Evolutionary conservation across 805 yeast species (phyloP), one percentile per base, ranked within the genome.

Genomic region (Babjeviella inositovora): DNA sequence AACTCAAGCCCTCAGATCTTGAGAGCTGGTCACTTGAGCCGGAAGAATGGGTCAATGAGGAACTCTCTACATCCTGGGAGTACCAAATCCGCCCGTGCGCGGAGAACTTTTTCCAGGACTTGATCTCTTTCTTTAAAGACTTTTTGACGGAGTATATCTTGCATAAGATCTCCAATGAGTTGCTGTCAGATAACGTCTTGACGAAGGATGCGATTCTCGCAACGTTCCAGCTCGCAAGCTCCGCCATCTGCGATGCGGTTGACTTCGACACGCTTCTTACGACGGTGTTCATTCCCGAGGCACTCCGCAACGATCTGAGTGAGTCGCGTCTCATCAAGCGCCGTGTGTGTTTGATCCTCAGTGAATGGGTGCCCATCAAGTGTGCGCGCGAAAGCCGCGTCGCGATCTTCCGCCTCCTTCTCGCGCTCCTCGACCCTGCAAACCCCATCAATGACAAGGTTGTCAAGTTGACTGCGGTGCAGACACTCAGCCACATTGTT

Each of bases 41-140:
- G 0, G 97, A 84, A 42, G 95, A 82, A 43, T 90, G 93, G 81
- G 70, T 79, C 11, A 70, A 72, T 32, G 93, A 82, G 38, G 93
- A 84, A 33, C 50, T 73, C 27, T 62, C 70, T 23, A 53, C 69
- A 5, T 72, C 75, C 39, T 82, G 80, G 71, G 96, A 85, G 39
- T 81, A 55, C 41, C 85, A 79, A 40, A 60, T 84, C 8, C 57
- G 92, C 27, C 82, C 87, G 4, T 81, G 95, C 47, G 82, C 93
- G 1, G 93, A 81, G 34, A 72, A 72, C 39, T 70, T 82, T 33
- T 84, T 72, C 40, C 79, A 73, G 33, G 90, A 76, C 38, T 47
- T 85, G 31, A 64, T 80, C 18, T 56, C 58, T 22, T 59, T 62
- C 29, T 81, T 73, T 47, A 70, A 70, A 23, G 68, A 60, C 10